A percentile compares a stretch with the other conserved stretches of the same genome.
phyloP scores from a whole-genome alignment of 805 yeast genomes.

The Priceomyces haplophilus region DNA sequence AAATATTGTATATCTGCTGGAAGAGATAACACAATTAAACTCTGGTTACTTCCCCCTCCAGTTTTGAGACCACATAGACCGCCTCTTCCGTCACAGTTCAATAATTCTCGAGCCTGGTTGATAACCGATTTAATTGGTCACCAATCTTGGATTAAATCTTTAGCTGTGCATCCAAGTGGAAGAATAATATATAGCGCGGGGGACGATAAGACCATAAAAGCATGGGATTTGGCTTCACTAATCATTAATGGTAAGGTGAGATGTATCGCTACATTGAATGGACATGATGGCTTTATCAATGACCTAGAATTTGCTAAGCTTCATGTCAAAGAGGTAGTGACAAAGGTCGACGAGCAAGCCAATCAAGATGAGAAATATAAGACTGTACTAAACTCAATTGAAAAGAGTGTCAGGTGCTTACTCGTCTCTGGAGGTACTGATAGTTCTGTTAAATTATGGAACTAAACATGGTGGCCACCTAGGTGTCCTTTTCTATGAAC shows the following conservation, averaged over 20 bases:
- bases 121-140: conserved; percentile 67
- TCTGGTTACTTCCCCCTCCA: conserved; percentile 80
- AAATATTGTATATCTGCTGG: conserved; percentile 77
- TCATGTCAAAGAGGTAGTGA: conserved; percentile 6
- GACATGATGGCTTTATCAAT: conserved; percentile 77
- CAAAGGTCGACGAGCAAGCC: conserved; percentile 11
- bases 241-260: conserved; percentile 41
- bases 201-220: conserved; percentile 72
- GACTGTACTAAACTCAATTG: conserved; percentile 28
- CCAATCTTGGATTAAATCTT: conserved; percentile 78
- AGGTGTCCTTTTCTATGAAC: conserved; percentile 41
- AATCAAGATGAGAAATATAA: conserved; percentile 18
- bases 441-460: conserved; percentile 55
- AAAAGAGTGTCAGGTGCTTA: conserved; percentile 56
- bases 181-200: conserved; percentile 64
- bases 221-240: conserved; percentile 66
- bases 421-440: conserved; percentile 66
- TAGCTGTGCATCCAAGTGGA: conserved; percentile 74
- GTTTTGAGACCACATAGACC: conserved; percentile 49
- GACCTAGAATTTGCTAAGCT: conserved; percentile 55
- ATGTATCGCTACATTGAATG: conserved; percentile 47
- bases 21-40: conserved; percentile 67
- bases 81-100: conserved; percentile 49
- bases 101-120: conserved; percentile 59
- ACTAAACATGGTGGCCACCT: conserved; percentile 15